Conservation (phyloP, 2,329 filamentous ascomycete genomes). For the Hymenotorrendiella dingleyae region DNA sequence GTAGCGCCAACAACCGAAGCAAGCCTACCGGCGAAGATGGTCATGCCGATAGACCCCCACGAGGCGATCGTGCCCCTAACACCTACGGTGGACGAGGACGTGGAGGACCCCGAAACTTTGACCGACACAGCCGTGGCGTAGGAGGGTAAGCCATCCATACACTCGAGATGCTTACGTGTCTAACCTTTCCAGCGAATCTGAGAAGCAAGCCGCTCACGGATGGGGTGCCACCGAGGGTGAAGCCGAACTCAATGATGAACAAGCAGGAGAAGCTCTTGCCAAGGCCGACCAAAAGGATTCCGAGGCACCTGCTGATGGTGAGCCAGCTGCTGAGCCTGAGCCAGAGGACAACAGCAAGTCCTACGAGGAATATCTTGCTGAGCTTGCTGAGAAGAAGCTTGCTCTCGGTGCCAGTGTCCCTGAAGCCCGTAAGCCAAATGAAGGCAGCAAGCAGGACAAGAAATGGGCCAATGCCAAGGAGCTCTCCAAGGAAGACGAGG, state of each 20-base stretch:
- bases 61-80: constrained; percentile 39
- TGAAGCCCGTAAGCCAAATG: constrained; percentile 84
- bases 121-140: constrained; percentile 33
- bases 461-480: constrained; percentile 86
- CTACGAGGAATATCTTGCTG: constrained; percentile 80
- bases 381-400: constrained; percentile 70
- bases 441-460: constrained; percentile 81
- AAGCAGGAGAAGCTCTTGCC: constrained; percentile 84
- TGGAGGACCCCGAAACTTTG: constrained; percentile 28
- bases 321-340: constrained; percentile 41
- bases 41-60: constrained; percentile 41
- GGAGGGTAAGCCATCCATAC: constrained; percentile 27
- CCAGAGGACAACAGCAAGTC: constrained; percentile 78
- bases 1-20: constrained; percentile 74
- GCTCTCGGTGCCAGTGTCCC: constrained; percentile 58
- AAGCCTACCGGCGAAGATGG: constrained; percentile 68
- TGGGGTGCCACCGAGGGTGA: constrained; percentile 82
- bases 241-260: constrained; percentile 85
- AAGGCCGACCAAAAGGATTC: constrained; percentile 75
- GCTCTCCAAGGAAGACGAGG: constrained; percentile 56
- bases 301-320: constrained; percentile 35
- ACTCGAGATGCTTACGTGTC: too few relatives aligned
- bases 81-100: constrained; percentile 47
- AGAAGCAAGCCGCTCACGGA: constrained; percentile 82
- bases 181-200: constrained; percentile 54